Conservation (phyloP, 768 basidiomycete genomes). For the Polyporus arcularius region DNA sequence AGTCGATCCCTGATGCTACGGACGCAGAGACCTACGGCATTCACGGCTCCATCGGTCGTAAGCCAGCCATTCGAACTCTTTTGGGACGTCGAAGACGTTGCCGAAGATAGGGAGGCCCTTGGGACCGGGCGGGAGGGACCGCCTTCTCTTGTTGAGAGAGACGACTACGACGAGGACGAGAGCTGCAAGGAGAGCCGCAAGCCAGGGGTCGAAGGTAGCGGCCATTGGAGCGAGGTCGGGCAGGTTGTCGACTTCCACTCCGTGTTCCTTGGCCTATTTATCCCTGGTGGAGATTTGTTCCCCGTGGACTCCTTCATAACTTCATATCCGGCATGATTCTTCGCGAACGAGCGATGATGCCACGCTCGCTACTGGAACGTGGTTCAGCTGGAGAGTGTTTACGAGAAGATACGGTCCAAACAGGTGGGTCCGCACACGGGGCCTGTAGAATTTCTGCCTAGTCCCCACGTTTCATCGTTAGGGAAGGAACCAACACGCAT, state of each 20-base stretch:
- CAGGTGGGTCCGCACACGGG: slow-evolving; percentile 5
- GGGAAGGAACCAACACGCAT: slow-evolving; percentile 9
- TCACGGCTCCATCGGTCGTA: slow-evolving; percentile 21
- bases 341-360: background rate
- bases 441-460: slow-evolving; percentile 7
- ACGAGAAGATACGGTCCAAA: slow-evolving; percentile 17
- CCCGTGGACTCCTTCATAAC: slow-evolving; percentile 12
- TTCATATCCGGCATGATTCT: slow-evolving; percentile 3
- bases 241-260: background rate
- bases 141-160: slow-evolving; percentile 6
- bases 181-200: slow-evolving; percentile 4
- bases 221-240: slow-evolving; percentile 2
- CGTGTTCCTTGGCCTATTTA: slow-evolving; percentile 14
- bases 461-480: slow-evolving; percentile 10
- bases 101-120: slow-evolving; percentile 26
- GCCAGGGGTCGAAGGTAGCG: background rate
- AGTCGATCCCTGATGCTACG: background rate
- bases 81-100: slow-evolving; percentile 26
- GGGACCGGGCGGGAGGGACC: slow-evolving; percentile 27
- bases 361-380: slow-evolving; percentile 16
- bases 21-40: slow-evolving; percentile 10
- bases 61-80: slow-evolving; percentile 21
- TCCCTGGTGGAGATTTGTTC: slow-evolving; percentile 5
- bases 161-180: slow-evolving; percentile 9
- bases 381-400: slow-evolving; percentile 16